Evolutionary conservation across 164 flowering plant genomes (phyloP).

Genomic region (Tetracentron sinense): DNA sequence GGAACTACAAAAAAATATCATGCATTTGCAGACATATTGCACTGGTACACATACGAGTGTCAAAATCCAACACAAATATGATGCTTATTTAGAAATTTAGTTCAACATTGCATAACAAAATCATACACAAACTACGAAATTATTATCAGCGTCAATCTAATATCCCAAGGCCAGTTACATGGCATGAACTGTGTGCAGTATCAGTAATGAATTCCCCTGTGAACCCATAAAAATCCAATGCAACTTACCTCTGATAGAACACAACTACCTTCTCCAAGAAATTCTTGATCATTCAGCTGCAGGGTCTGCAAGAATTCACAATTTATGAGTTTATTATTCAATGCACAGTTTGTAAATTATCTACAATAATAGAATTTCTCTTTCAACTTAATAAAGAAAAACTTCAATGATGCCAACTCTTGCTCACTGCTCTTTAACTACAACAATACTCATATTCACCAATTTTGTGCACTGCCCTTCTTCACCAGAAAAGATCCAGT

Average conservation of each 20-base stretch:
- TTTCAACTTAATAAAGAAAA: neutral
- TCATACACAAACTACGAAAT: neutral
- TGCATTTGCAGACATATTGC: neutral
- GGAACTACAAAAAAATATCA: neutral
- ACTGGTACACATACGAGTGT: neutral
- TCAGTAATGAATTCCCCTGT: neutral
- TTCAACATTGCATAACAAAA: neutral
- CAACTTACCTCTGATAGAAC: constrained; percentile 66
- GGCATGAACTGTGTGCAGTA: neutral
- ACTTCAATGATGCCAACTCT: neutral
- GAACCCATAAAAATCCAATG: neutral
- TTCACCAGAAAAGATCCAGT: neutral
- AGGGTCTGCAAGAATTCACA: constrained; percentile 40
- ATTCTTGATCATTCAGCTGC: constrained; percentile 72
- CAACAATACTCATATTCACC: neutral
- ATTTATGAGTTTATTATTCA: neutral
- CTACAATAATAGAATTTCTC: neutral
- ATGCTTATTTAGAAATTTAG: neutral
- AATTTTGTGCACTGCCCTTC: neutral
- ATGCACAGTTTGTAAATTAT: neutral
- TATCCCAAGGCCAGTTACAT: neutral
- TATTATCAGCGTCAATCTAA: neutral
- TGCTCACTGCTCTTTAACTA: neutral
- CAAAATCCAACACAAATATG: neutral
- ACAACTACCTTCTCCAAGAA: constrained; percentile 86